A percentile compares a stretch with the other conserved stretches of the same genome.
phyloP scores from a whole-genome alignment of 2,329 filamentous ascomycete species.

The Talaromyces sp. region DNA sequence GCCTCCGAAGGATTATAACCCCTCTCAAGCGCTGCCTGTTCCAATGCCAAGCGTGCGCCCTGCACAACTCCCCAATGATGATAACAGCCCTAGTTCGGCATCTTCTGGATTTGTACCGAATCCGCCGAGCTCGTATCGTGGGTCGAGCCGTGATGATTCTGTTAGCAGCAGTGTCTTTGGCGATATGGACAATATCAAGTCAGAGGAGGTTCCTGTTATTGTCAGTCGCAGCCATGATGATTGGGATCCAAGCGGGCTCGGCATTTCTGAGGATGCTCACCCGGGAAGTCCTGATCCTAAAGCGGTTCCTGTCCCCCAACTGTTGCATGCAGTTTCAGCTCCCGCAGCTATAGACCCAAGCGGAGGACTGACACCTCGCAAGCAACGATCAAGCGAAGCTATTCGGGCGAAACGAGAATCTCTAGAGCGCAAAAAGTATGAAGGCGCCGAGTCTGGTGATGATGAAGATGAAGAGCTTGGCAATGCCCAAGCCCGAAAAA shows the following conservation, averaged over 20 bases:
- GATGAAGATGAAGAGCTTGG: slow-evolving; percentile 94
- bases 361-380: slow-evolving; percentile 55
- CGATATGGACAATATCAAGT: slow-evolving; percentile 76
- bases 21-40: slow-evolving; percentile 60
- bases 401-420: slow-evolving; percentile 74
- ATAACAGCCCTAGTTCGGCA: slow-evolving; percentile 76
- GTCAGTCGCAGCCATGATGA: slow-evolving; percentile 76
- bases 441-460: slow-evolving; percentile 84
- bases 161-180: slow-evolving; percentile 82
- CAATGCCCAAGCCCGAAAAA: slow-evolving; percentile 55
- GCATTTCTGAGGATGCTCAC: slow-evolving; percentile 67
- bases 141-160: slow-evolving; percentile 83
- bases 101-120: slow-evolving; percentile 71
- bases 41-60: slow-evolving; percentile 66
- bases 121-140: slow-evolving; percentile 74
- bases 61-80: slow-evolving; percentile 66
- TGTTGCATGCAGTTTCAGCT: slow-evolving; percentile 66
- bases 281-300: slow-evolving; percentile 27
- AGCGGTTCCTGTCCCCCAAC: slow-evolving; percentile 52
- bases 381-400: slow-evolving; percentile 71
- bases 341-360: slow-evolving; percentile 62
- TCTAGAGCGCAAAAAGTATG: slow-evolving; percentile 70
- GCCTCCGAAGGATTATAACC: slow-evolving; percentile 60
- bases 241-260: slow-evolving; percentile 66
- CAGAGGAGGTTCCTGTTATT: slow-evolving; percentile 76